These are phyloP conservation scores for Cercospora canescens DNA, from an alignment of 2,329 filamentous ascomycete species.

Conservation along the genomic window DNA sequence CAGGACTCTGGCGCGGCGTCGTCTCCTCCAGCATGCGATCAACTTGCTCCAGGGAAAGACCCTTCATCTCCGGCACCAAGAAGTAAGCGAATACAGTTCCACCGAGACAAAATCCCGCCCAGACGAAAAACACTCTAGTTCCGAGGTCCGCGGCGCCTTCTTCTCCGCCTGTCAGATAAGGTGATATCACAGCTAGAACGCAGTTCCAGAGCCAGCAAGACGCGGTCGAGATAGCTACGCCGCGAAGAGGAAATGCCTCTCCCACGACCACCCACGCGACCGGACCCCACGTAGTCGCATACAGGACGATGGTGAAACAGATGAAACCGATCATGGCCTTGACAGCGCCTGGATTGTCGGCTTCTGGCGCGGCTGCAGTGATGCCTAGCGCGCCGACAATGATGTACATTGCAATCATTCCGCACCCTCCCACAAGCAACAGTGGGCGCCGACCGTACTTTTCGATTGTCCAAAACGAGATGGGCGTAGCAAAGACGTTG, in stretches of 20 bases:
- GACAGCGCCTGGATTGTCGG: constrained; percentile 44
- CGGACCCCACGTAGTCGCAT: constrained; percentile 85
- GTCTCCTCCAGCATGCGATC: constrained; percentile 90
- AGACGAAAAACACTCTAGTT: constrained; percentile 46
- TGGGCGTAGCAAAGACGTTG: constrained; percentile 80
- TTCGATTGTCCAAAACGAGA: constrained; percentile 88
- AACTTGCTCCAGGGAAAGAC: constrained; percentile 79
- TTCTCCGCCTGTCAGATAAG: constrained; percentile 66
- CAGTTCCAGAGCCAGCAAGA: constrained; percentile 82
- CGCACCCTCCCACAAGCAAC: constrained; percentile 73
- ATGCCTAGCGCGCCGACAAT: constrained; percentile 70
- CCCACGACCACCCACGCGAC: constrained; percentile 73
- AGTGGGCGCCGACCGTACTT: constrained; percentile 76
- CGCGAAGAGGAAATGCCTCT: constrained; percentile 86
- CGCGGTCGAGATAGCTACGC: constrained; percentile 82
- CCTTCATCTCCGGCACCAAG: constrained; percentile 80
- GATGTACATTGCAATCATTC: constrained; percentile 87
- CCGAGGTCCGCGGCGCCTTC: constrained; percentile 56
- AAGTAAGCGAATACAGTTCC: constrained; percentile 48
- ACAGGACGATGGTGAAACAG: constrained; percentile 90
- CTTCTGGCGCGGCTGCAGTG: constrained; percentile 41
- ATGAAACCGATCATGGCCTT: constrained; percentile 81
- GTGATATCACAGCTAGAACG: constrained; percentile 35
- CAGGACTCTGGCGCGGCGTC: constrained; percentile 71
- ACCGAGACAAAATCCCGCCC: constrained; percentile 55